Conservation (phyloP, 345 rosid genomes). For the Crucihimalaya himalaica region DNA sequence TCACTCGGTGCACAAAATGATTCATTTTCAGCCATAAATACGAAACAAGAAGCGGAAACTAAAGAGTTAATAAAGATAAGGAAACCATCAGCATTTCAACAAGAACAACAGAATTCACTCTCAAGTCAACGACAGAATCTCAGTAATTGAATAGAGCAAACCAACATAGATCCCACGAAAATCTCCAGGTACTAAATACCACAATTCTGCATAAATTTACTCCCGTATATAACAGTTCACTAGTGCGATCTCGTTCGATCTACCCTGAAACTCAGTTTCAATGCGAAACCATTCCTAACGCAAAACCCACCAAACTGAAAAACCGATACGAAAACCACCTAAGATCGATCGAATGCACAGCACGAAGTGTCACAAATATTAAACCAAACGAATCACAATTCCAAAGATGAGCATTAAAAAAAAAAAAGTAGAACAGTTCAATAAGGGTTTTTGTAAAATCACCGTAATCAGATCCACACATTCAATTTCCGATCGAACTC, state of each 20-base stretch:
- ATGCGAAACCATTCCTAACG: neutral
- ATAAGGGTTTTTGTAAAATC: slow-evolving; percentile 32
- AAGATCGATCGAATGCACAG: slow-evolving; percentile 29
- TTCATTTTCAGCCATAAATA: slow-evolving; percentile 2
- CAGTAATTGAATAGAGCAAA: slow-evolving; percentile 3
- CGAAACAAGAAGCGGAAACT: neutral
- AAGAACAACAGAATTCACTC: neutral
- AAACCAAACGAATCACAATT: slow-evolving; percentile 22
- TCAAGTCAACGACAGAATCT: slow-evolving; percentile 23
- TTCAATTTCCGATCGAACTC: slow-evolving; percentile 28
- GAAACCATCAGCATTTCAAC: slow-evolving; percentile 8
- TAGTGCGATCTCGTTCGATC: slow-evolving; percentile 27
- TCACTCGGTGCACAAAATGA: slow-evolving; percentile 40
- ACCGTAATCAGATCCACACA: slow-evolving; percentile 45
- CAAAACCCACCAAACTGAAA: slow-evolving; percentile 23
- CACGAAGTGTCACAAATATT: neutral
- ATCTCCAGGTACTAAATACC: neutral
- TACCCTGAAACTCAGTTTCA: slow-evolving; percentile 21
- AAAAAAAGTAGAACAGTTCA: neutral
- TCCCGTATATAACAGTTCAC: neutral
- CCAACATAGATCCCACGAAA: slow-evolving; percentile 17
- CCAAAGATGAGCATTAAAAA: neutral
- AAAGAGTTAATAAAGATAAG: slow-evolving; percentile 13
- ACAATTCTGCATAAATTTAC: neutral
- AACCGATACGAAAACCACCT: neutral